Conservation (phyloP, 2,329 filamentous ascomycete genomes). For the Biscogniauxia sp. region DNA sequence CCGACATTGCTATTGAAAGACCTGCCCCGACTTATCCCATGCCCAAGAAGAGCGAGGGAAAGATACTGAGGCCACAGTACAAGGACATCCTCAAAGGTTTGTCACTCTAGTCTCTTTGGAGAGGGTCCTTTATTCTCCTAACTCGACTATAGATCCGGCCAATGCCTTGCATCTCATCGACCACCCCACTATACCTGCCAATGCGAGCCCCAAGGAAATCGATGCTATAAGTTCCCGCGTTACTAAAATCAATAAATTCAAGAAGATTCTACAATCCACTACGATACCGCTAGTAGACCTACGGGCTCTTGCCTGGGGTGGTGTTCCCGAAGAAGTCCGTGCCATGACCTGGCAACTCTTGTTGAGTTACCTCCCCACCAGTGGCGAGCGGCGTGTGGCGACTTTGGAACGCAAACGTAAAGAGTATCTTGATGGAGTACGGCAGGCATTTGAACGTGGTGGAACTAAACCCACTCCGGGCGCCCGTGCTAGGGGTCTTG, state of each 20-base stretch:
- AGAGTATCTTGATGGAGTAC: conserved; percentile 92
- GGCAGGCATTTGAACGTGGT: conserved; percentile 66
- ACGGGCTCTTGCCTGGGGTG: conserved; percentile 86
- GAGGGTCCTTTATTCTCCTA: conserved; percentile 2
- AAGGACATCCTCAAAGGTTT: conserved; percentile 84
- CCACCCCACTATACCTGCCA: conserved; percentile 71
- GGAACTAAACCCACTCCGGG: conserved; percentile 44
- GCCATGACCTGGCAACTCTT: conserved; percentile 99
- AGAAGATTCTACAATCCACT: conserved; percentile 88
- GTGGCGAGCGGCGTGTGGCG: conserved; percentile 84
- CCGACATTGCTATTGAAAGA: conserved; percentile 90
- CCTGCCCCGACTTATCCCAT: conserved; percentile 80
- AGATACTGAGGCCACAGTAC: conserved; percentile 94
- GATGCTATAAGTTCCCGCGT: conserved; percentile 86
- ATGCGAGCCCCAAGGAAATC: conserved; percentile 76
- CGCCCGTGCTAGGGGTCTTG: conserved; percentile 65
- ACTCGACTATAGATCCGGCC: conserved; percentile 61
- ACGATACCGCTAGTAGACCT: conserved; percentile 84
- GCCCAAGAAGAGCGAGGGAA: conserved; percentile 85
- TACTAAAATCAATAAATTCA: conserved; percentile 97
- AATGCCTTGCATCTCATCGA: conserved; percentile 94
- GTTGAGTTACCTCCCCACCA: conserved; percentile 94
- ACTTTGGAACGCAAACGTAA: conserved; percentile 92
- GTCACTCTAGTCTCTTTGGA: conserved; percentile 1
- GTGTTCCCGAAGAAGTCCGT: conserved; percentile 89